Evolutionary conservation across 306 rosid species (phyloP).

Genomic region (Cucurbita moschata): DNA sequence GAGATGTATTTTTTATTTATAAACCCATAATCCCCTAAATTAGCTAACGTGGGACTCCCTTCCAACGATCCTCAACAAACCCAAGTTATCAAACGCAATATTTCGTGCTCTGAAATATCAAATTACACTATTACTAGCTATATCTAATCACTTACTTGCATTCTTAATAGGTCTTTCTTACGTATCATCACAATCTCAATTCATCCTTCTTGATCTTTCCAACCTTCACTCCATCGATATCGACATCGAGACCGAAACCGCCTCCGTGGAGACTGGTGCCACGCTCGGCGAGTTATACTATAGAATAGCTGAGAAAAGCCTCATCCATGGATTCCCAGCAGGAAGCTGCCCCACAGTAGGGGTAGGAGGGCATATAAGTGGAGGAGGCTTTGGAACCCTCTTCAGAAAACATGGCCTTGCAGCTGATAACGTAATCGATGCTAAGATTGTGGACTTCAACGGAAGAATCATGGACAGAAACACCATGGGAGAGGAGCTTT

Average conservation of each 20-base stretch:
- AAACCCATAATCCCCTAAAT: too few species aligned
- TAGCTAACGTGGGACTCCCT: too few species aligned
- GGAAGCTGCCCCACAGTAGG: slow-evolving; percentile 22
- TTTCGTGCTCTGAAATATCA: too few species aligned
- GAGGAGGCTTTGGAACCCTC: slow-evolving; percentile 16
- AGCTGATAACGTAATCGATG: slow-evolving; percentile 45
- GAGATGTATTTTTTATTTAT: too few species aligned
- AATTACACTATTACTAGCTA: background rate
- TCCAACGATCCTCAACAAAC: too few species aligned
- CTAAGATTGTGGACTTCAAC: slow-evolving; percentile 30
- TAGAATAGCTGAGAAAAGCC: slow-evolving; percentile 14
- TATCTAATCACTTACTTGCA: background rate
- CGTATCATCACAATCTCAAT: slow-evolving; percentile 13
- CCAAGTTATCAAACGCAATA: too few species aligned
- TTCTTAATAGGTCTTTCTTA: slow-evolving; percentile 8
- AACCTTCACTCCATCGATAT: slow-evolving; percentile 11
- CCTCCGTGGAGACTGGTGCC: slow-evolving; percentile 12
- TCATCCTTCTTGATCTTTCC: slow-evolving; percentile 15
- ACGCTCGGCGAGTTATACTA: slow-evolving; percentile 19
- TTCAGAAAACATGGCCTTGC: slow-evolving; percentile 56
- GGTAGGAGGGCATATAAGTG: slow-evolving; percentile 13
- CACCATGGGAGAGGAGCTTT: slow-evolving; percentile 56
- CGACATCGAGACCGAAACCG: slow-evolving; percentile 1
- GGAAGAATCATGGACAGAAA: slow-evolving; percentile 39
- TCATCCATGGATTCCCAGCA: slow-evolving; percentile 20